Conservation (phyloP, 306 rosid genomes). For the Argentina anserina region DNA sequence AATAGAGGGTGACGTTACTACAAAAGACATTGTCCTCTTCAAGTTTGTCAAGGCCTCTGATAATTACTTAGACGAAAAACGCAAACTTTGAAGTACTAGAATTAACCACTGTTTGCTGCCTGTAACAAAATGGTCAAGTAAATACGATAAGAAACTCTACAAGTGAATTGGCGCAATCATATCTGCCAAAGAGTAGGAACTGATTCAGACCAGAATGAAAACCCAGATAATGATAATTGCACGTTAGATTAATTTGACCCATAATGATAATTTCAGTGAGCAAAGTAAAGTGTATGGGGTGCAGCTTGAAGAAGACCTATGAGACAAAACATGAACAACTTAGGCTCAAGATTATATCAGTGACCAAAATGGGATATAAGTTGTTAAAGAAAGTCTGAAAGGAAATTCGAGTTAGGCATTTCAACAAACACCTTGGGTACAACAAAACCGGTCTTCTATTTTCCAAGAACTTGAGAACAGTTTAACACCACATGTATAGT, state of each 20-base stretch:
- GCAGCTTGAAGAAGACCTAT: background rate
- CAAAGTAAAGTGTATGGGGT: background rate
- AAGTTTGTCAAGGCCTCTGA: background rate
- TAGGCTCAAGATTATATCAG: background rate
- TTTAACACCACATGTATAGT: background rate
- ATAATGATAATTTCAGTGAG: background rate
- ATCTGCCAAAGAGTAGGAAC: slow-evolving; percentile 22
- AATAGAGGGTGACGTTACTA: slow-evolving; percentile 37
- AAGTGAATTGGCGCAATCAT: slow-evolving; percentile 1
- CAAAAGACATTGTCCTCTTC: slow-evolving; percentile 50
- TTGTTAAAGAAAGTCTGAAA: background rate
- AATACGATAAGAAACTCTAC: background rate
- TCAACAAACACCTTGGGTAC: slow-evolving; percentile 2
- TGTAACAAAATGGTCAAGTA: background rate
- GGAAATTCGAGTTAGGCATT: slow-evolving; percentile 17
- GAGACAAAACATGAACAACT: background rate
- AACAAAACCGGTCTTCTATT: background rate
- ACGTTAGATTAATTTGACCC: background rate
- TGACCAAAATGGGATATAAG: background rate
- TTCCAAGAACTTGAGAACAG: background rate
- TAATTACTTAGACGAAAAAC: background rate
- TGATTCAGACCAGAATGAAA: background rate
- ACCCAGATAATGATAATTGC: background rate
- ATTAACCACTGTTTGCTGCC: background rate
- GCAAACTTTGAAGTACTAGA: background rate